phyloP scores from a whole-genome alignment of 2,329 filamentous ascomycete genomes.

The Rhynchosporium secalis region DNA sequence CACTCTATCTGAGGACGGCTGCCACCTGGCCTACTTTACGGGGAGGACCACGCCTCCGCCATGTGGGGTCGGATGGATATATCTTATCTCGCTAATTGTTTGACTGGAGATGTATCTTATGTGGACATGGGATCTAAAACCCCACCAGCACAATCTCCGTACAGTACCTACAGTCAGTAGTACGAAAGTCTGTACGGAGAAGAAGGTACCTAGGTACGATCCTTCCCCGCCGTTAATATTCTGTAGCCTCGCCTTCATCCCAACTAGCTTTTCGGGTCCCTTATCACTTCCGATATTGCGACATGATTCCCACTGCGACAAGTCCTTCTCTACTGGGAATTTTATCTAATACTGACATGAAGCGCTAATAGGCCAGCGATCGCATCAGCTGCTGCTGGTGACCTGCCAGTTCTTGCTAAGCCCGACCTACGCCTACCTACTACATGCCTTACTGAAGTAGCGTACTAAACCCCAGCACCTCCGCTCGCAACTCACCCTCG shows the following conservation, averaged over 20 bases:
- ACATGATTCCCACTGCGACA: no score
- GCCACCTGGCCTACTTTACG: not conserved
- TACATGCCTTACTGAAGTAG: not conserved
- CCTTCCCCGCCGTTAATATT: not conserved
- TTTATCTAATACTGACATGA: not conserved
- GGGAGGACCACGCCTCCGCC: slow-evolving; percentile 6
- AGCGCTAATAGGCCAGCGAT: not conserved
- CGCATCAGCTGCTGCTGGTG: slow-evolving; percentile 7
- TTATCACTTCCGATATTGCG: no score
- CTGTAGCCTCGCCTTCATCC: no score
- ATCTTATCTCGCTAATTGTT: not conserved
- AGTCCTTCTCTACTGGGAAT: no score
- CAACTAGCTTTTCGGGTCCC: no score
- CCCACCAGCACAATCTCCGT: not conserved
- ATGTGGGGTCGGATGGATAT: not conserved
- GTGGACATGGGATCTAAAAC: not conserved
- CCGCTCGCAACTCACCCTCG: not conserved
- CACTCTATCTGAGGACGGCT: not conserved
- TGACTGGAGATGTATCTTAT: not conserved
- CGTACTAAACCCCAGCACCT: not conserved
- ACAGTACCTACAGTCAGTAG: not conserved
- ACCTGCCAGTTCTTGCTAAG: slow-evolving; percentile 6
- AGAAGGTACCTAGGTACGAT: no score
- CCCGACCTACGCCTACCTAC: not conserved
- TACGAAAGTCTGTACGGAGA: no score